Conservation (phyloP, 176 grass and related monocot species). For the Aechmea fasciata region DNA sequence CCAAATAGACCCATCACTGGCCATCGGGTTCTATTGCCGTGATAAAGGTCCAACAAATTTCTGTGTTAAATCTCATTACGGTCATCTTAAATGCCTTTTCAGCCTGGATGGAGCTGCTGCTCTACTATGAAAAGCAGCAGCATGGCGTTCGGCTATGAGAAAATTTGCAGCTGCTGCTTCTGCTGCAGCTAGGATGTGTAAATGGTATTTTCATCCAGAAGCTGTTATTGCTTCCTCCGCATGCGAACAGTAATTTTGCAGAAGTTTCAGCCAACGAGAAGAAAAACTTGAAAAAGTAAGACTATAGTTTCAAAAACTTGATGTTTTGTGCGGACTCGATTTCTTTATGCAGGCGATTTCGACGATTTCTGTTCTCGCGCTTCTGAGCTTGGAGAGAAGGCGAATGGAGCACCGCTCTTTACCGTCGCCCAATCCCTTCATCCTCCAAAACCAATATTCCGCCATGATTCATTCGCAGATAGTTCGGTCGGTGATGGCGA, state of each 20-base stretch:
- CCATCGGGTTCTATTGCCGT: conserved; percentile 89
- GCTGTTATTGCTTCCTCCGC: too few relatives aligned
- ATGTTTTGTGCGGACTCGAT: conserved; percentile 2
- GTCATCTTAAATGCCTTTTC: too few relatives aligned
- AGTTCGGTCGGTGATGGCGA: conserved; percentile 16
- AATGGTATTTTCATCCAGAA: background rate
- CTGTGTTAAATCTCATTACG: background rate
- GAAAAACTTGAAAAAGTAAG: too few relatives aligned
- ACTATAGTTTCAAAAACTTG: too few relatives aligned
- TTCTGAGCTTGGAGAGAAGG: conserved; percentile 49
- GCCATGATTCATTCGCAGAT: conserved; percentile 12
- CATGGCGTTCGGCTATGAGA: too few relatives aligned
- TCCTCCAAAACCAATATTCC: conserved; percentile 30
- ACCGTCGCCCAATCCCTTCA: conserved; percentile 50
- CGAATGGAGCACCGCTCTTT: conserved; percentile 79
- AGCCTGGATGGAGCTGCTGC: too few relatives aligned
- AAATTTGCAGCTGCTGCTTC: too few relatives aligned
- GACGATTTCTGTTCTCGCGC: conserved; percentile 82
- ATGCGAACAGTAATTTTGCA: too few relatives aligned
- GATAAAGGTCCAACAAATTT: conserved; percentile 51
- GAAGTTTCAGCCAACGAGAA: too few relatives aligned
- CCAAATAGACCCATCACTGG: conserved; percentile 82
- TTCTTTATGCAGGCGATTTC: conserved; percentile 49
- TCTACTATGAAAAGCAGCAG: too few relatives aligned
- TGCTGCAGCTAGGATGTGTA: background rate